Base-by-base conservation (phyloP, 805 yeast species). In the Zygotorulaspora florentina region DNA sequence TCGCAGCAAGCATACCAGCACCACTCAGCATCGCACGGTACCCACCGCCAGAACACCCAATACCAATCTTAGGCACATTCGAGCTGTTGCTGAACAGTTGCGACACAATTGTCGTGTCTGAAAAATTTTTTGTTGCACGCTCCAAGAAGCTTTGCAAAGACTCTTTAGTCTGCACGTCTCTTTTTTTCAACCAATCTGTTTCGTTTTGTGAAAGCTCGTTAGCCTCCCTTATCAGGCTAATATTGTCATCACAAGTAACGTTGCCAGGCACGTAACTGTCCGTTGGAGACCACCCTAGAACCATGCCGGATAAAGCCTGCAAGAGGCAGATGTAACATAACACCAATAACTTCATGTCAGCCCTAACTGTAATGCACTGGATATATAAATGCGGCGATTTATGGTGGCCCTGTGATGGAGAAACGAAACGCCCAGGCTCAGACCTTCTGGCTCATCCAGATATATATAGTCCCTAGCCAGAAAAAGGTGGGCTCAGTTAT, bases 11-110 rank as follows among this genome's bases (percentile, higher is more conserved):
- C 61, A 81, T 80, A 29, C 96, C 96, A 11, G 95, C 96, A 2
- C 95, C 96, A 46, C 74, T 68, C 37, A 88, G 67, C 87, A 88
- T 86, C 28, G 96, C 95, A 50, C 96, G 75, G 64, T 86, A 88
- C 3, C 96, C 96, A 60, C 96, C 96, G 37, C 96, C 96, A 12
- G 87, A 75, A 54, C 82, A 80, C 6, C 88, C 82, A 25, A 77
- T 53, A 2, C 80, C 89, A 35, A 84, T 69, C 40, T 73, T 70
- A 10, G 64, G 64, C 9, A 52, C 53, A 37, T 51, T 52, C 8
- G 52, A 49, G 18, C 46, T 39, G 31, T 52, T 48, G 31, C 45
- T 26, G 43, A 64, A 61, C 23, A 65, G 44, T 27, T 43, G 39
- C 27, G 54, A 51, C 3, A 56, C 47, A 28, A 55, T 35, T 1